phyloP scores from a whole-genome alignment of 352 stramenopile species.

The Globisporangium heterothallicum region DNA sequence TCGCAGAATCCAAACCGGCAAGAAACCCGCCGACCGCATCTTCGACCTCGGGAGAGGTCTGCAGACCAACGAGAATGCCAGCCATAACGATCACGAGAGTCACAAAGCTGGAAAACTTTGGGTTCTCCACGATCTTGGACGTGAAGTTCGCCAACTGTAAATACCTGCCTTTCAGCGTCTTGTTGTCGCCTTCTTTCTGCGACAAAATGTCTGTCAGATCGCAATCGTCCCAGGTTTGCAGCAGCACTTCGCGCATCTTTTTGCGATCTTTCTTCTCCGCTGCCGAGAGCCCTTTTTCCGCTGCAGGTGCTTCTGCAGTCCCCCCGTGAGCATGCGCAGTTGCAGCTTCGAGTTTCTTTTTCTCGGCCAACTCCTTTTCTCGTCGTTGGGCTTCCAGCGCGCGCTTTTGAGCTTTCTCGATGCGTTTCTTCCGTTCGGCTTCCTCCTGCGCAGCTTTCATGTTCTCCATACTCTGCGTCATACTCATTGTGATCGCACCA shows the following conservation, averaged over 20 bases:
- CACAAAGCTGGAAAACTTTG: constrained; percentile 62
- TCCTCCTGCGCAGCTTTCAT: constrained; percentile 81
- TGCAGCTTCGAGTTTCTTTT: constrained; percentile 20
- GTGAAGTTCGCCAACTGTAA: constrained; percentile 31
- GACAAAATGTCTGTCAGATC: constrained; percentile 60
- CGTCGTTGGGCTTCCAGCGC: constrained; percentile 41
- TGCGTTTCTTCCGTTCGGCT: constrained; percentile 43
- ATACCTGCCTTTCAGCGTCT: constrained; percentile 47
- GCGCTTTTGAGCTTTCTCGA: constrained; percentile 54
- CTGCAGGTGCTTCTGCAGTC: constrained; percentile 2
- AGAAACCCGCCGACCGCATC: constrained; percentile 47
- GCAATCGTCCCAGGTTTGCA: constrained; percentile 75
- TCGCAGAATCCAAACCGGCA: constrained; percentile 47
- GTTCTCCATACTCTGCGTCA: constrained; percentile 86
- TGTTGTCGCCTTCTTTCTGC: constrained; percentile 39
- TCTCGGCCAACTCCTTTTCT: constrained; percentile 35
- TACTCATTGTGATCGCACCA: constrained; percentile 87
- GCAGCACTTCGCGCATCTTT: constrained; percentile 69
- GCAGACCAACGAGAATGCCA: constrained; percentile 70
- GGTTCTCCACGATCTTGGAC: constrained; percentile 52
- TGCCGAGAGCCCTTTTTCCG: constrained; percentile 42
- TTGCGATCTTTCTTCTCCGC: constrained; percentile 53
- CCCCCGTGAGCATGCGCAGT: background rate
- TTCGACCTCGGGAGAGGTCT: constrained; percentile 53
- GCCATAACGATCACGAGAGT: constrained; percentile 72